phyloP scores from a whole-genome alignment of 352 stramenopile genomes.

The Globisporangium cylindrosporum region DNA sequence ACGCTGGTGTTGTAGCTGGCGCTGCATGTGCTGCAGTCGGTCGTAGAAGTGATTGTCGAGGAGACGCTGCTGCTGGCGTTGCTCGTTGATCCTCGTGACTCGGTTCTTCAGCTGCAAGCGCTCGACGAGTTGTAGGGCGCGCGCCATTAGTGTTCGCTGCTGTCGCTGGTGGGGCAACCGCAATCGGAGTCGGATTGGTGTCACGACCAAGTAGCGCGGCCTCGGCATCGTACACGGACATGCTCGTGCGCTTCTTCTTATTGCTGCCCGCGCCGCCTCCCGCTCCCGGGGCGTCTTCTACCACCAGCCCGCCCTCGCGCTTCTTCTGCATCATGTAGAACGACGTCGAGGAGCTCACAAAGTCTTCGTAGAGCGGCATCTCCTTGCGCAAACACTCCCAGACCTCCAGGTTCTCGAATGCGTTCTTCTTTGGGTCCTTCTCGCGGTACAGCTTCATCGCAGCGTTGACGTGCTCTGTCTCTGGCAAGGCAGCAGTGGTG shows the following conservation, averaged over 20 bases:
- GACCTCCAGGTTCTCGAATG: slow-evolving; percentile 14
- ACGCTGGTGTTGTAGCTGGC: neutral
- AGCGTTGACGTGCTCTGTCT: neutral
- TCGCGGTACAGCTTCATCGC: slow-evolving; percentile 12
- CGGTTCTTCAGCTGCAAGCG: neutral
- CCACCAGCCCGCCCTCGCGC: neutral
- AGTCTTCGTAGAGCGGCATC: slow-evolving; percentile 16
- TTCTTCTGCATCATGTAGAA: slow-evolving; percentile 15
- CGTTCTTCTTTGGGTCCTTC: slow-evolving; percentile 2
- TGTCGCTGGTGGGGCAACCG: neutral
- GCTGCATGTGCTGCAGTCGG: neutral
- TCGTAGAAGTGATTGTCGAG: neutral
- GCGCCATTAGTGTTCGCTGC: neutral
- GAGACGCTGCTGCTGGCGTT: neutral
- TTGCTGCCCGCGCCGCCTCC: neutral
- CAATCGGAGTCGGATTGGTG: neutral
- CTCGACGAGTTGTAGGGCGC: neutral
- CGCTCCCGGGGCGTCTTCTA: neutral
- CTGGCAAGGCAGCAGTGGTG: neutral
- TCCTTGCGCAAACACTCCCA: slow-evolving; percentile 15
- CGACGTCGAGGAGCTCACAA: slow-evolving; percentile 7
- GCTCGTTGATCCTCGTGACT: neutral
- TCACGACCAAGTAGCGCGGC: neutral
- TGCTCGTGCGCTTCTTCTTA: slow-evolving; percentile 5
- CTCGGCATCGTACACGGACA: slow-evolving; percentile 9